Evolutionary conservation across 163 green algal genomes (phyloP), one percentile per base, ranked within the genome.

Genomic region (Scenedesmus sp.): DNA sequence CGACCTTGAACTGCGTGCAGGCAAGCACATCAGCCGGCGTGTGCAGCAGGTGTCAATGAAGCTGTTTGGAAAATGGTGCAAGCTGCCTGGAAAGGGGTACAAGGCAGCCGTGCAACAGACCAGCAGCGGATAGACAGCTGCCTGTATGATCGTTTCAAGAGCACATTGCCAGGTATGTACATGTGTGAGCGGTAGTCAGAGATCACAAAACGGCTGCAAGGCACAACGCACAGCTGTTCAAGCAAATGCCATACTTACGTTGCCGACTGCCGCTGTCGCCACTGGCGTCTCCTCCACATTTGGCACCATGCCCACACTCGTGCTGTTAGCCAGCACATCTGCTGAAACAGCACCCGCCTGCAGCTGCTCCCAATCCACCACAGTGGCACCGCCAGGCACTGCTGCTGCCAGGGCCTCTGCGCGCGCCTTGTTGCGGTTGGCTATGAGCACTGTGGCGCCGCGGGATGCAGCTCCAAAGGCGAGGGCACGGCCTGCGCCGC

Each of bases 291-390:
- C 93, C 16, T 95, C 93, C 73, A 97, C 94, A 66, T 97, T 84
- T 0, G 97, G 97, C 9, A 95, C 90, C 98, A 99, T 99, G 56
- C 98, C 98, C 8, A 99, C 94, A 3, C 95, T 96, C 8, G 98
- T 99, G 62, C 96, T 99, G 94, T 99, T 99, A 10, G 97, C 96
- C 52, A 99, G 92, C 60, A 99, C 97, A 88, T 99, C 97, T 0
- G 96, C 97, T 12, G 13, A 26, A 52, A 97, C 94, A 26, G 64
- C 64, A 4, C 88, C 73, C 57, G 34, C 60, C 74, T 90, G 90
- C 76, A 93, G 62, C 3, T 82, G 96, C 2, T 95, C 95, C 90
- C 98, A 96, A 23, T 93, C 87, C 12, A 97, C 94, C 0, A 95
- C 95, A 26, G 93, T 52, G 4, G 89, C 93, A 15, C 92, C 91